phyloP scores from a whole-genome alignment of 441 rosid species.

The Bruguiera hainesii region DNA sequence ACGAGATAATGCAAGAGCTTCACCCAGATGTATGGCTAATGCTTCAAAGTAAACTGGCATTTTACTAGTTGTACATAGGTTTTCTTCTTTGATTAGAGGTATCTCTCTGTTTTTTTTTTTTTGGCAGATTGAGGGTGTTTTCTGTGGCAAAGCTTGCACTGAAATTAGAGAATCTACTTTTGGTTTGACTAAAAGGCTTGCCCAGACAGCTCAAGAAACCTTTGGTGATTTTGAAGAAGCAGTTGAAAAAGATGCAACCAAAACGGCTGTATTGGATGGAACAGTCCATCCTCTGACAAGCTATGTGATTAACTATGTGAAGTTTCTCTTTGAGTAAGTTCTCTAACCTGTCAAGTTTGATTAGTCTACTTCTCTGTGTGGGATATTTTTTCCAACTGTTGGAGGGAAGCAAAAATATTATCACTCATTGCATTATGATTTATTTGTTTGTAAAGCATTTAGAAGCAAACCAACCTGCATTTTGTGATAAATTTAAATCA shows the following conservation, averaged over 20 bases:
- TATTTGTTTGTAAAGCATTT: no score
- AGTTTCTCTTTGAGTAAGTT: conserved; percentile 95
- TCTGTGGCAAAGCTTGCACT: conserved; percentile 82
- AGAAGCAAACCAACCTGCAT: no score
- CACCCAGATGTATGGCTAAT: conserved; percentile 71
- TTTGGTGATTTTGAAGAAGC: conserved; percentile 98
- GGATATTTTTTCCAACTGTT: no score
- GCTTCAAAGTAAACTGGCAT: not conserved
- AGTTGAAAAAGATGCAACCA: conserved; percentile 97
- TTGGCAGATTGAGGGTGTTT: conserved; percentile 68
- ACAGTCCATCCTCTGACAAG: conserved; percentile 98
- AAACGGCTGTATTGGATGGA: conserved; percentile 89
- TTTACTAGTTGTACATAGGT: no score
- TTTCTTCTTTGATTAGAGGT: not conserved
- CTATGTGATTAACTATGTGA: conserved; percentile 95
- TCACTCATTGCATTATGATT: no score
- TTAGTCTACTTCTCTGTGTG: no score
- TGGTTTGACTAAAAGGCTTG: conserved; percentile 85
- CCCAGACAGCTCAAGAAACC: conserved; percentile 93
- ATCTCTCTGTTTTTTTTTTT: not conserved
- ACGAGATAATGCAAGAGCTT: conserved; percentile 96
- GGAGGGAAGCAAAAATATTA: no score
- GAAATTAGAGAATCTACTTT: conserved; percentile 81
- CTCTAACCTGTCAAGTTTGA: not conserved
- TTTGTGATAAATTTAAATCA: no score